Evolutionary conservation across 1,139 yeast genomes (phyloP).

Genomic region (Hansenula sp.): DNA sequence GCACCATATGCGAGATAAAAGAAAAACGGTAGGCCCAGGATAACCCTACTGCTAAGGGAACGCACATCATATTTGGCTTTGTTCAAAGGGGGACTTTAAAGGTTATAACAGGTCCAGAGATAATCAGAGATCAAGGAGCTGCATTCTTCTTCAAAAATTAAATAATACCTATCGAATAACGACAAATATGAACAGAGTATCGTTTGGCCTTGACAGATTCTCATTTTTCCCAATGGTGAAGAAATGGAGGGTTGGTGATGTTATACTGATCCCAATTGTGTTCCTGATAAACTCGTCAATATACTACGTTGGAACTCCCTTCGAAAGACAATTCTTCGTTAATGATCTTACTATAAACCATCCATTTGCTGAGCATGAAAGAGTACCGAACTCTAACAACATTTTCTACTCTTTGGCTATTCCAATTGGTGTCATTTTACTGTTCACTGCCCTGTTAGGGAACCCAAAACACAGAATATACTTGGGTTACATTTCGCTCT

Average conservation of each 20-base stretch:
- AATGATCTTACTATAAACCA: slow-evolving; percentile 59
- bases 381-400: slow-evolving; percentile 44
- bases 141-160: too few relatives aligned
- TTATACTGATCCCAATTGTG: slow-evolving; percentile 39
- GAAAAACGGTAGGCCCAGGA: neutral
- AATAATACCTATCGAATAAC: neutral
- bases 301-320: slow-evolving; percentile 47
- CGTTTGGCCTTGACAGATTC: slow-evolving; percentile 42
- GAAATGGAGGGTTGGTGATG: slow-evolving; percentile 63
- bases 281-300: slow-evolving; percentile 40
- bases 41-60: neutral
- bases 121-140: too few relatives aligned
- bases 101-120: too few relatives aligned
- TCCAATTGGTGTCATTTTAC: slow-evolving; percentile 36
- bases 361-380: slow-evolving; percentile 65
- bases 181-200: slow-evolving; percentile 37
- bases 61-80: too few relatives aligned
- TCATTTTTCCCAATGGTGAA: slow-evolving; percentile 31
- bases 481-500: slow-evolving; percentile 43
- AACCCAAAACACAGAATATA: slow-evolving; percentile 38
- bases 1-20: neutral
- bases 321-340: slow-evolving; percentile 65
- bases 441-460: slow-evolving; percentile 31
- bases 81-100: too few relatives aligned
- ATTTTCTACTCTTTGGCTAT: slow-evolving; percentile 35